Percentiles rank a stretch among this genome's conserved stretches.
Conservation (phyloP, 306 rosid genomes). For the Malus asiatica region DNA sequence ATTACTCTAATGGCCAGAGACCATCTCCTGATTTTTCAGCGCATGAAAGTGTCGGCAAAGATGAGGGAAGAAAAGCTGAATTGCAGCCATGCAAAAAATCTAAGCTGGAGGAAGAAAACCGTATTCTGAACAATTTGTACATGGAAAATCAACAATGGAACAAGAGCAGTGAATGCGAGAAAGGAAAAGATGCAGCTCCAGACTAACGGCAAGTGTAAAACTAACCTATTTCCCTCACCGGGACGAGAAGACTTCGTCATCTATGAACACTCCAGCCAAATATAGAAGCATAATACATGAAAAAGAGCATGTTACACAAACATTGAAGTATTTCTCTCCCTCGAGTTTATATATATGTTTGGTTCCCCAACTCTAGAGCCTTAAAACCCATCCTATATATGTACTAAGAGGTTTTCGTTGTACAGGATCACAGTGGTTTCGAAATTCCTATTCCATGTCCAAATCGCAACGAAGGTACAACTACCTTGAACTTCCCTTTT, state of each 20-base stretch:
- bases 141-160: slow-evolving; percentile 26
- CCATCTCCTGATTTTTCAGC: slow-evolving; percentile 43
- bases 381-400: neutral
- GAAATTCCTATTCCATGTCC: slow-evolving; percentile 32
- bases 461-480: slow-evolving; percentile 42
- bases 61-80: slow-evolving; percentile 26
- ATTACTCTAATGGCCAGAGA: slow-evolving; percentile 33
- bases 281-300: slow-evolving; percentile 22
- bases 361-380: neutral
- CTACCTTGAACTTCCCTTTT: neutral
- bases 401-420: slow-evolving; percentile 19
- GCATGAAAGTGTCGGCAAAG: slow-evolving; percentile 49
- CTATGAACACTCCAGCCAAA: slow-evolving; percentile 27
- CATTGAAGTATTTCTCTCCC: slow-evolving; percentile 6
- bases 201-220: slow-evolving; percentile 16
- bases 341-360: neutral
- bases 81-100: slow-evolving; percentile 19
- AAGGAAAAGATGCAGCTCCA: slow-evolving; percentile 25
- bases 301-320: slow-evolving; percentile 34
- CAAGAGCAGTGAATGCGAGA: slow-evolving; percentile 22
- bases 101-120: slow-evolving; percentile 35
- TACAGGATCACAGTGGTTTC: slow-evolving; percentile 32
- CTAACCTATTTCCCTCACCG: slow-evolving; percentile 28
- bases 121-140: slow-evolving; percentile 26
- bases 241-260: slow-evolving; percentile 44